Evolutionary conservation across 495 filamentous ascomycete species (phyloP), one percentile per base, ranked within the genome.

Genomic region (Staphylotrichum longicolle): DNA sequence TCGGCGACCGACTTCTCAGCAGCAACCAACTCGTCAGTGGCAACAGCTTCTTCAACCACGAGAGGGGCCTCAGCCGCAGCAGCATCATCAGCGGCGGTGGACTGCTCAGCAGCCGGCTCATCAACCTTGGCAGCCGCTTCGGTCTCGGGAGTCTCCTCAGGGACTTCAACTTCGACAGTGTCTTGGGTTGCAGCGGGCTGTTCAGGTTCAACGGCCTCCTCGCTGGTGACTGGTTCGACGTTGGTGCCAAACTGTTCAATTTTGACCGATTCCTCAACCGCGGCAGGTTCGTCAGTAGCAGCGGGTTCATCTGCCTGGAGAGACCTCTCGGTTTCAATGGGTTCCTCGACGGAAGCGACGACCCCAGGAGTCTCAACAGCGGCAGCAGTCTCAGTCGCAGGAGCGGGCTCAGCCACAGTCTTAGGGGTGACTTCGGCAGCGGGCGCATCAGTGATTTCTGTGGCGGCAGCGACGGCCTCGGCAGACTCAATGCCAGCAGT

Each of bases 401-500:
- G 7, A 15, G 6, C n/a, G 7, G 33, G 11, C 34, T 54, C 51
- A 35, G 37, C 35, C 11, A 5, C 44, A 46, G 20, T 27, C 20
- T 27, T 7, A 14, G 32, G n/a, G 3, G 30, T 20, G 46, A 10
- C 40, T 58, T 57, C 40, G 50, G n/a, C 48, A 41, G 34, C 35
- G 27, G 40, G 6, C 14, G 35, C 45, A 37, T 53, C 48, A 41
- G 15, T 41, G 37, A 34, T 39, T 39, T 39, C 50, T 41, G 39
- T 5, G 57, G 58, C 33, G 61, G 61, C 57, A n/a, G 62, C 66
- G 49, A 30, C 49, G 46, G 50, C 14, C 53, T 32, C 53, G 7
- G 37, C 20, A 27, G 20, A 9, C 30, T 64, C 63, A 49, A 58
- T 47, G 10, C 51, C 53, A 58, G 41, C 60, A 46, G 58, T 40